phyloP scores from a whole-genome alignment of 305 asterid genomes.

The Andrographis paniculata region DNA sequence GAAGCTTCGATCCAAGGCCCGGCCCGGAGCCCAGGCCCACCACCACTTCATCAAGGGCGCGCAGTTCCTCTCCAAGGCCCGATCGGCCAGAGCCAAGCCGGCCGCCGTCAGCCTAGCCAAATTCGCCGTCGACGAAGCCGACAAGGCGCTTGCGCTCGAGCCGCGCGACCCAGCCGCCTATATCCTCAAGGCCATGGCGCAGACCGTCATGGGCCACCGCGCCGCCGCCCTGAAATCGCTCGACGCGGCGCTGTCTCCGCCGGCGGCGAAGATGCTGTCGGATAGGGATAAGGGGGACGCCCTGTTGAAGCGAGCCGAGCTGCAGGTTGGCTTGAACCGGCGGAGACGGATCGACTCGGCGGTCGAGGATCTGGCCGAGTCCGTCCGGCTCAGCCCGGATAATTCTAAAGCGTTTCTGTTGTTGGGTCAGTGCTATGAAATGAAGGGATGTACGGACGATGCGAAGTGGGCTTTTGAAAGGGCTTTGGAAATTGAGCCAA shows the following conservation, averaged over 20 bases:
- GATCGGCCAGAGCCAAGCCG: conserved; percentile 40
- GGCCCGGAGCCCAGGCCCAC: conserved; percentile 52
- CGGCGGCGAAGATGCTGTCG: conserved; percentile 53
- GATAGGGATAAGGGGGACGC: conserved; percentile 67
- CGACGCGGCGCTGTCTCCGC: conserved; percentile 57
- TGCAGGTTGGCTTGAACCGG: conserved; percentile 49
- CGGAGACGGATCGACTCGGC: conserved; percentile 66
- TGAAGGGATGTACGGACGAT: conserved; percentile 34
- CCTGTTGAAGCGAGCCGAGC: conserved; percentile 63
- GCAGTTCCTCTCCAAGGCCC: conserved; percentile 67
- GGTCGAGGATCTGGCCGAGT: conserved; percentile 50
- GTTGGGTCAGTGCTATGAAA: conserved; percentile 60
- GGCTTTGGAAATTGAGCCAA: conserved; percentile 41
- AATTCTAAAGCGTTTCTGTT: conserved; percentile 48
- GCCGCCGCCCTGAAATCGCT: conserved; percentile 55
- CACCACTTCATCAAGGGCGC: conserved; percentile 85
- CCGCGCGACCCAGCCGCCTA: conserved; percentile 80
- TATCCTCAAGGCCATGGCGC: conserved; percentile 75
- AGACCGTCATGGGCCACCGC: conserved; percentile 55
- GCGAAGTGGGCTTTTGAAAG: conserved; percentile 39
- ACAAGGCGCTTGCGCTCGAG: conserved; percentile 55
- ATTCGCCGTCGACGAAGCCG: conserved; percentile 71
- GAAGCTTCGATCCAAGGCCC: conserved; percentile 50
- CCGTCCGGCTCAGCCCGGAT: conserved; percentile 44
- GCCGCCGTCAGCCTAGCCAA: conserved; percentile 52